phyloP scores from a whole-genome alignment of 2,329 filamentous ascomycete genomes.

The Fusarium concolor region DNA sequence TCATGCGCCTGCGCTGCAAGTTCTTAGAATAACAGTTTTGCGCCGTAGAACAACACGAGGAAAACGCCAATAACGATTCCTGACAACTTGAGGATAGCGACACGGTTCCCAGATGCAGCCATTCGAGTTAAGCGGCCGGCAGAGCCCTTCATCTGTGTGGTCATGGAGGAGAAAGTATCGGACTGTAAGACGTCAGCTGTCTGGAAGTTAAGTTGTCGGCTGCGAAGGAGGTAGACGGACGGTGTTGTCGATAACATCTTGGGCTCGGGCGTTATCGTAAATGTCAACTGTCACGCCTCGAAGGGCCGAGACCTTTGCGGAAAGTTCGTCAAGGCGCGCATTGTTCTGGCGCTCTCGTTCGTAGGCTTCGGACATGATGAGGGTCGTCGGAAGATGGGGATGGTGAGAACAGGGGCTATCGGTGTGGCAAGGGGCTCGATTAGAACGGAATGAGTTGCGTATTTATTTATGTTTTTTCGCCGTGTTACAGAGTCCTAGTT shows the following conservation, averaged over 20 bases:
- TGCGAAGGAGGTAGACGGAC: conserved; percentile 61
- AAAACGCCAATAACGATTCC: conserved; percentile 82
- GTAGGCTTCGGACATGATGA: conserved; percentile 77
- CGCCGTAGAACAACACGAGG: conserved; percentile 79
- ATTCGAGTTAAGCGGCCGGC: conserved; percentile 86
- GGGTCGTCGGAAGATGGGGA: background rate
- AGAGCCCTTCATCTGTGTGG: conserved; percentile 83
- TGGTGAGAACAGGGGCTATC: conserved; percentile 14
- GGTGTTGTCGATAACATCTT: conserved; percentile 88
- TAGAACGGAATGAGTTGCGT: background rate
- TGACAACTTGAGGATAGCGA: conserved; percentile 89
- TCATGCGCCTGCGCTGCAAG: conserved; percentile 7
- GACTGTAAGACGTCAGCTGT: conserved; percentile 61
- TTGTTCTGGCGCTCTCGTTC: conserved; percentile 93
- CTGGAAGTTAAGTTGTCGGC: background rate
- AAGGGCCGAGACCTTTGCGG: conserved; percentile 89
- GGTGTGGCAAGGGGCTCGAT: background rate
- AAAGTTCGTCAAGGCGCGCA: conserved; percentile 89
- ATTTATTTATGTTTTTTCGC: background rate
- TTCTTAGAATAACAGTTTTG: conserved; percentile 69
- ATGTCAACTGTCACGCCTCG: conserved; percentile 97
- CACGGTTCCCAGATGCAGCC: conserved; percentile 89
- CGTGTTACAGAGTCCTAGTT: background rate
- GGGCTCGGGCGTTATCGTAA: conserved; percentile 92
- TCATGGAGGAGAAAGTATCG: conserved; percentile 92